Evolutionary conservation across 805 yeast genomes (phyloP), one percentile per base, ranked within the genome.

Genomic region (Lipomyces yamadae): DNA sequence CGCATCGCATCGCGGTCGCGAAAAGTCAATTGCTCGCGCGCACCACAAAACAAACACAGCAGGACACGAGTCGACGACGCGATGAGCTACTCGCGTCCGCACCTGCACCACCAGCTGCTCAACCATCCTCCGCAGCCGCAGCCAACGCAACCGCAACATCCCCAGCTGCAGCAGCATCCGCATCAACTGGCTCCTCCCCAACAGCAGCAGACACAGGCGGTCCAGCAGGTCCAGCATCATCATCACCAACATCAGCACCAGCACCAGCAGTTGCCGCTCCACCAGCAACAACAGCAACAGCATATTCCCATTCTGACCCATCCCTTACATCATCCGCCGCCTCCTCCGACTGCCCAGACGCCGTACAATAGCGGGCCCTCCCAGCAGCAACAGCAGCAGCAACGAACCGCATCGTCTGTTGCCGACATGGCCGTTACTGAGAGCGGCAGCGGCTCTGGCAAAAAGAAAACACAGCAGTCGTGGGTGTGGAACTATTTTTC

Each of bases 401-500:
- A 45, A 63, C 56, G 59, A 56, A 13, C 35, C 48, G 30, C 48
- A 10, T 11, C 59, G 59, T 37, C 39, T 0, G 34, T 53, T 10
- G 30, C 24, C 10, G 34, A 39, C 6, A 32, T 34, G 29, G 24
- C 45, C 29, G 34, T 29, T 2, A 56, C 8, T 4, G 32, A 18
- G n/a, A n/a, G 33, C 48, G 29, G 39, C 50, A 5, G 34, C 34
- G n/a, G 30, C 61, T 18, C 56, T 4, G 56, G 48, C 24, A 60
- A 63, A 63, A 60, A 61, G 58, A 67, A 64, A 48, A 18, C 58
- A 24, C 64, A 65, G 61, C 61, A 62, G 65, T 65, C 70, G 8
- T 68, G 71, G 71, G 71, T 68, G 39, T 68, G 71, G 71, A 63
- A 60, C 57, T 68, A 68, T 57, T 68, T 68, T 32, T 50, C 64